phyloP scores from a whole-genome alignment of 495 filamentous ascomycete genomes.

The Penicillium waksmanii region DNA sequence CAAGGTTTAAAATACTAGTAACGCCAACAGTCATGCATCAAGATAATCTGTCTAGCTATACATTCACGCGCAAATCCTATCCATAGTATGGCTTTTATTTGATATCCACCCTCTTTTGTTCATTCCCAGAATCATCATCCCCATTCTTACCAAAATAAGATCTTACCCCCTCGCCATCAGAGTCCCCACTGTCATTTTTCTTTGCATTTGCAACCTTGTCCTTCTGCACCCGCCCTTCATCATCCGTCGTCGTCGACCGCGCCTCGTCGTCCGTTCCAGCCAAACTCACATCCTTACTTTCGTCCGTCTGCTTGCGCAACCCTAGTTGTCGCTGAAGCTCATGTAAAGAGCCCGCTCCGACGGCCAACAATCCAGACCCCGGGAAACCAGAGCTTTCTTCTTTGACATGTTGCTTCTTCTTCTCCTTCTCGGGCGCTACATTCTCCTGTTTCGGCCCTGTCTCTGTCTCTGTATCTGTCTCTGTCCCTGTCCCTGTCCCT shows the following conservation, averaged over 20 bases:
- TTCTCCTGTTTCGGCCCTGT: conserved; percentile 14
- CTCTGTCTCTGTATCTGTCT: not conserved
- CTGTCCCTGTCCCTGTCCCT: not conserved
- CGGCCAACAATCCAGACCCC: conserved; percentile 12
- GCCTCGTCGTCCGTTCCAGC: conserved; percentile 62
- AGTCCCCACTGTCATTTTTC: conserved; percentile 21
- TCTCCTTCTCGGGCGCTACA: not conserved
- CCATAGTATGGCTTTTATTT: not conserved
- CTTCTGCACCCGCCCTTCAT: conserved; percentile 17
- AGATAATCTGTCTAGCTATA: not conserved
- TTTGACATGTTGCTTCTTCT: conserved; percentile 11
- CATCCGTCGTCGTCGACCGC: conserved; percentile 17
- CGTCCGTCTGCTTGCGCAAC: conserved; percentile 60
- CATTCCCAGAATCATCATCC: not conserved
- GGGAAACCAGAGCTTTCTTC: not conserved
- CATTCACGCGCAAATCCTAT: not conserved
- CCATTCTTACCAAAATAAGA: conserved; percentile 29
- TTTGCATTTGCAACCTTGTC: conserved; percentile 14
- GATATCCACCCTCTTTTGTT: not conserved
- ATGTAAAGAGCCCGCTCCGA: conserved; percentile 22
- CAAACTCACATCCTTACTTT: conserved; percentile 66
- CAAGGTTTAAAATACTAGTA: not conserved
- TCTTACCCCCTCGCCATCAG: conserved; percentile 40
- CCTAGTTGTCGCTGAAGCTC: conserved; percentile 63
- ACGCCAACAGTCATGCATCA: not conserved